Evolutionary conservation across 73 alveolate genomes (phyloP).

Genomic region (Paramecium tetraurelia): DNA sequence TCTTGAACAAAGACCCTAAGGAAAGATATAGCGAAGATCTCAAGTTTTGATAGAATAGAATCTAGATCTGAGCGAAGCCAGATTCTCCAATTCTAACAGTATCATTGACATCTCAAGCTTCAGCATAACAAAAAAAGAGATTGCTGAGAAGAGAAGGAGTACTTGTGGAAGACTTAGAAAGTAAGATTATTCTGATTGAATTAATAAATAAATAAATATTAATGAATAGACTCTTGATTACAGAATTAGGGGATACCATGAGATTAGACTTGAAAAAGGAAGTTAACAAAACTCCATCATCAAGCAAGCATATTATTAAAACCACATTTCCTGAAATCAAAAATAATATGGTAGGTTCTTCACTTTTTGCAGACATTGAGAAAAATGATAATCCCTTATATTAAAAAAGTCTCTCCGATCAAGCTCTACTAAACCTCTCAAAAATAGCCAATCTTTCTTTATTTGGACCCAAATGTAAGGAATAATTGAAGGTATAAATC

Average conservation of each 20-base stretch:
- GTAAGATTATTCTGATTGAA: background rate
- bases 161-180: background rate
- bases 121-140: background rate
- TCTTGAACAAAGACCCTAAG: background rate
- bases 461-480: background rate
- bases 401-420: background rate
- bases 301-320: background rate
- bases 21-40: background rate
- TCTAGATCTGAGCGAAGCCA: background rate
- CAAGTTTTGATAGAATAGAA: background rate
- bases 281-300: background rate
- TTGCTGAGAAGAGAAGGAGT: background rate
- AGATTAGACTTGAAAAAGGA: background rate
- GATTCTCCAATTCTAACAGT: background rate
- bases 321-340: background rate
- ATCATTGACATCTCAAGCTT: background rate
- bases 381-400: background rate
- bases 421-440: background rate
- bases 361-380: background rate
- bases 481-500: background rate
- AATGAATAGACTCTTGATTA: conserved; percentile 28
- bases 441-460: background rate
- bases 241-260: background rate
- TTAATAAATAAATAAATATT: background rate
- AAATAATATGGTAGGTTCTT: background rate